A percentile compares a stretch with the other conserved stretches of the same genome.
phyloP scores from a whole-genome alignment of 2,329 filamentous ascomycete species.

The Arthrinium phaeospermum region DNA sequence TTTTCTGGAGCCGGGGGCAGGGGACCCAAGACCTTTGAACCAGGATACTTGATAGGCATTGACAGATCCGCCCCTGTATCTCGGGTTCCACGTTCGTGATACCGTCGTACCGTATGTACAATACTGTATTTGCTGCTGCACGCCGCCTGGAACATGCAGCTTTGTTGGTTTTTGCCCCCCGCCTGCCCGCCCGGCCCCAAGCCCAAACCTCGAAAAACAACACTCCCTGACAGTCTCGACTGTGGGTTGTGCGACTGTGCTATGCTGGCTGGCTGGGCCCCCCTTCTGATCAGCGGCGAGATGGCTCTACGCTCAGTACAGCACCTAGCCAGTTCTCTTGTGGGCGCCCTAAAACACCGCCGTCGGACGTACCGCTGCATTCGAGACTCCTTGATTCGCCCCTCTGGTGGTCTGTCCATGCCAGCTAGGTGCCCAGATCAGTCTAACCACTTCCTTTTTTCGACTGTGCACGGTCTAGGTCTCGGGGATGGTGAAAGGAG shows the following conservation, averaged over 20 bases:
- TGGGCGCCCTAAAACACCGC: neutral
- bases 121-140: neutral
- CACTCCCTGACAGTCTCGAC: neutral
- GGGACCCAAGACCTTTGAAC: slow-evolving; percentile 2
- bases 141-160: neutral
- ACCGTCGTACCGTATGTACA: neutral
- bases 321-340: neutral
- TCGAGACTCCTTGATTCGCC: slow-evolving; percentile 1
- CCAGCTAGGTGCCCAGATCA: neutral
- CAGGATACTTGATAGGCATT: neutral
- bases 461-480: slow-evolving; percentile 1
- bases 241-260: neutral
- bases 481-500: neutral
- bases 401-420: slow-evolving; percentile 4
- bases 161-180: neutral
- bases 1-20: slow-evolving; percentile 2
- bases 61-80: slow-evolving; percentile 16
- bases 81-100: slow-evolving; percentile 4
- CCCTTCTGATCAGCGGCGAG: neutral
- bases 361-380: neutral
- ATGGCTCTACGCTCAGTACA: neutral
- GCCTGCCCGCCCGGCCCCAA: neutral
- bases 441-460: neutral
- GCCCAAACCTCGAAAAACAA: neutral
- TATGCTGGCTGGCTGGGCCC: neutral